Evolutionary conservation across 2,329 filamentous ascomycete genomes (phyloP).

Genomic region (Dichotomopilus funicola): DNA sequence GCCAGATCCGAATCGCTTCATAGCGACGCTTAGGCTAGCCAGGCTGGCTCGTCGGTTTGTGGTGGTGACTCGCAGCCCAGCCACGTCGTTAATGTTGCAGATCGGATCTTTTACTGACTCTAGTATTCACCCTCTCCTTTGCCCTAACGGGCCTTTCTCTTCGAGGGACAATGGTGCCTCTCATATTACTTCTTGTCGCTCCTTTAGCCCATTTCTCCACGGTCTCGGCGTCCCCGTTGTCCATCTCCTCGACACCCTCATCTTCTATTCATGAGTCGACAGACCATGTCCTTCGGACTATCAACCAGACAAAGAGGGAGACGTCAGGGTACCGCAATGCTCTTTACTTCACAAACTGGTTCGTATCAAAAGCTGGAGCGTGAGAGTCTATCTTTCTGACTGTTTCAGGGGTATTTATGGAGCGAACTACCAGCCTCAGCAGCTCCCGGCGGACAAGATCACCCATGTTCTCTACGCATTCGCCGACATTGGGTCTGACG

Average conservation of each 20-base stretch:
- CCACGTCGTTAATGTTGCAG: too few relatives aligned
- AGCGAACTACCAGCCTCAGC: conserved; percentile 54
- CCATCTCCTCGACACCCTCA: too few relatives aligned
- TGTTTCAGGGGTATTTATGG: conserved; percentile 34
- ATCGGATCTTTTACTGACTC: neutral
- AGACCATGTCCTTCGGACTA: neutral
- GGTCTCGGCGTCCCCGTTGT: conserved; percentile 10
- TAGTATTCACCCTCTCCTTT: conserved; percentile 16
- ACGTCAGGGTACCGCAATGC: conserved; percentile 32
- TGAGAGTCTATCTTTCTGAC: neutral
- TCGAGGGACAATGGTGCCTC: conserved; percentile 16
- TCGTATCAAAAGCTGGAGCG: conserved; percentile 11
- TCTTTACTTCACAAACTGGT: conserved; percentile 52
- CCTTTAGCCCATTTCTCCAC: conserved; percentile 18
- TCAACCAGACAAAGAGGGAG: neutral
- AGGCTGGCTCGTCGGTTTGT: too few relatives aligned
- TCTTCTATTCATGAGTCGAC: too few relatives aligned
- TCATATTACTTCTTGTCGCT: conserved; percentile 17
- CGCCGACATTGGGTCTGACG: conserved; percentile 39
- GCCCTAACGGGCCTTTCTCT: neutral
- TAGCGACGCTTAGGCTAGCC: too few relatives aligned
- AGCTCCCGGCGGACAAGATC: conserved; percentile 60
- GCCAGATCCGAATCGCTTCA: too few relatives aligned
- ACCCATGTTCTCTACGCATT: conserved; percentile 67
- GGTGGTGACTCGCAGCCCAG: too few relatives aligned